phyloP scores from a whole-genome alignment of 2,329 filamentous ascomycete genomes.

The Colletotrichum higginsianum region DNA sequence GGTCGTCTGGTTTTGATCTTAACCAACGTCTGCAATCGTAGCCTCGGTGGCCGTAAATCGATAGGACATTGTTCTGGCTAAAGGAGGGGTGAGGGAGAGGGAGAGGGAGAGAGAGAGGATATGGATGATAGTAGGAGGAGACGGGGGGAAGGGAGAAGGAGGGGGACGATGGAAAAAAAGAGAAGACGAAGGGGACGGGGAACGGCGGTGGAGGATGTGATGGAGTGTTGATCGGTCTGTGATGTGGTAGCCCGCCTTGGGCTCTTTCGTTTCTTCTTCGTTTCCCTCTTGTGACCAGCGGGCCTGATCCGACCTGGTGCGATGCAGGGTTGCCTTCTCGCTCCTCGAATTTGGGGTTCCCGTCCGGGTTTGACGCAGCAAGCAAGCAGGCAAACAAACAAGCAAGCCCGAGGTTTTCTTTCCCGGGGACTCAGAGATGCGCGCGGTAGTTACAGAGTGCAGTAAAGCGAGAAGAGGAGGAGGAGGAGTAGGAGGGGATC shows the following conservation, averaged over 20 bases:
- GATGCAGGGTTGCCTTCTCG: constrained; percentile 25
- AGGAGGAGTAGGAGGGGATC: neutral
- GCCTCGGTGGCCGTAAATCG: constrained; percentile 38
- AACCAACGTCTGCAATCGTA: constrained; percentile 38
- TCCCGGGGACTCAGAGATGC: neutral
- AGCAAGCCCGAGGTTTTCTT: constrained; percentile 10
- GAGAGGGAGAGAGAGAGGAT: neutral
- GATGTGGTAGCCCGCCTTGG: constrained; percentile 33
- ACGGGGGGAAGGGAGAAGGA: neutral
- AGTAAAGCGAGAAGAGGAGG: constrained; percentile 1
- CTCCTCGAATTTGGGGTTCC: constrained; percentile 11
- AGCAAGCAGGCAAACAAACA: neutral
- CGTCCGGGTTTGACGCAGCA: constrained; percentile 18
- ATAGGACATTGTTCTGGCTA: constrained; percentile 35
- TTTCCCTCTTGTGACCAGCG: constrained; percentile 17
- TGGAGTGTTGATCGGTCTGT: constrained; percentile 31
- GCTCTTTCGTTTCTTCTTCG: constrained; percentile 30
- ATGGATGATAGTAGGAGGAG: neutral
- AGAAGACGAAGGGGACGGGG: neutral
- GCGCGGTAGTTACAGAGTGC: neutral
- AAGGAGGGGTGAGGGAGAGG: neutral
- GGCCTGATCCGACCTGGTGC: constrained; percentile 17
- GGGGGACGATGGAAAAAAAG: constrained; percentile 3
- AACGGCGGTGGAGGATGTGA: constrained; percentile 18
- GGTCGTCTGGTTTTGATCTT: constrained; percentile 21